Evolutionary conservation across 306 rosid species (phyloP), one percentile per base, ranked within the genome.

Genomic region (Albizia julibrissin): DNA sequence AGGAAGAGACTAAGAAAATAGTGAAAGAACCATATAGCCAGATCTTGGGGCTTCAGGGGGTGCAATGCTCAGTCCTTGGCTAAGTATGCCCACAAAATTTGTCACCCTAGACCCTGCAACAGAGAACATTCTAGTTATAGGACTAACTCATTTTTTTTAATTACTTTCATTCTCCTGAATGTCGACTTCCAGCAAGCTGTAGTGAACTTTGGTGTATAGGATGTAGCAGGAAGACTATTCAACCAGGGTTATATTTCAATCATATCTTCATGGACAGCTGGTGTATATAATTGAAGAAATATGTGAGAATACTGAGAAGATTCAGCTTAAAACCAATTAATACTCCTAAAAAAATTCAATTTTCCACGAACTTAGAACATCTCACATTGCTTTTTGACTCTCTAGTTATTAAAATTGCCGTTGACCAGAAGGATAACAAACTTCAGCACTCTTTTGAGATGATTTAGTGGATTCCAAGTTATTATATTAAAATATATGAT

Each of bases 41-140:
- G 99, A 93, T 10, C 96, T 92, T 27, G 99, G 99, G 54, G 99
- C 98, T 91, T 95, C 98, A 33, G 99, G 99, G 73, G 98, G 99
- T 69, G 99, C 99, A 72, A 93, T 95, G 89, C 99, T 89, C 64
- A 95, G 90, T 81, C 99, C 99, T 89, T 95, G 98, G 91, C 84
- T 95, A 78, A 95, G 93, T 80, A 95, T 95, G 39, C 99, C 99
- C 40, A 95, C 97, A 84, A 85, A 95, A 78, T 95, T 95, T 19
- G 99, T 93, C 90, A 95, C 46, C 83, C 99, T 89, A 68, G 99
- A 95, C 83, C 99, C 99, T 95, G 65, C 46, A 80, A 76, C 37
- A 42, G 72, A 79, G 40, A 80, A 62, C 31, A 61, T 24, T 66
- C 69, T 50, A 56, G 67, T 80, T 64, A 75, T 14, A 66, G 66